A percentile compares a stretch with the other conserved stretches of the same genome.
Evolutionary conservation across 1,139 yeast species (phyloP).

Genomic region (Blastobotrys buckinghamii): DNA sequence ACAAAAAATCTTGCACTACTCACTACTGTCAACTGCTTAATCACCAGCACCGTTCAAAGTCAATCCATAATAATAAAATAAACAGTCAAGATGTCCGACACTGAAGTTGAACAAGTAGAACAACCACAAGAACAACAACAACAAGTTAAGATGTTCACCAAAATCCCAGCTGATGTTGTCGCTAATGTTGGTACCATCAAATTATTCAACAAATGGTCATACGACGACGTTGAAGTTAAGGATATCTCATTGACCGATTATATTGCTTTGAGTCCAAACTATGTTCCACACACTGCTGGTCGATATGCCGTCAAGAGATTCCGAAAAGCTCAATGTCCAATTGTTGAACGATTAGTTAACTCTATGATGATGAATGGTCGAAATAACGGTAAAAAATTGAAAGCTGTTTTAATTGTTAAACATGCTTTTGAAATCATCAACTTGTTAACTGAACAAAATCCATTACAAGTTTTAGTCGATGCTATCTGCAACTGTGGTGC

Average conservation of each 20-base stretch:
- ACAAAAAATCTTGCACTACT: not conserved
- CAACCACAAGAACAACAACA: constrained; percentile 21
- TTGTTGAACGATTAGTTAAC: constrained; percentile 99
- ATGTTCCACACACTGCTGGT: constrained; percentile 99
- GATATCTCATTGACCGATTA: constrained; percentile 98
- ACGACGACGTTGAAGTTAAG: constrained; percentile 94
- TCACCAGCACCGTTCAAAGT: not conserved
- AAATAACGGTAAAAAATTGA: constrained; percentile 99
- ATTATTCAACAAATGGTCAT: constrained; percentile 99
- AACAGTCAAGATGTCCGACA: constrained; percentile 27
- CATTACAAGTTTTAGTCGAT: constrained; percentile 98
- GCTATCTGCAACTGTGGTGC: constrained; percentile 99
- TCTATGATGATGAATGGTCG: constrained; percentile 99
- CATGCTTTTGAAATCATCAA: constrained; percentile 97
- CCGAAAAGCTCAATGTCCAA: constrained; percentile 99
- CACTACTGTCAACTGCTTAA: not conserved
- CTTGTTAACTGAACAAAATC: constrained; percentile 99
- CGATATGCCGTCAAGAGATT: constrained; percentile 99
- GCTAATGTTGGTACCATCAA: constrained; percentile 95
- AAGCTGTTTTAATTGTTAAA: constrained; percentile 99
- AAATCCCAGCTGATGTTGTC: constrained; percentile 95
- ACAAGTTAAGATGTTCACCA: constrained; percentile 42
- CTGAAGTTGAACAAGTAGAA: constrained; percentile 22
- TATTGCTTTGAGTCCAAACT: constrained; percentile 96
- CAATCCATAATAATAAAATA: not conserved